A percentile compares a stretch with the other conserved stretches of the same genome.
These are phyloP conservation scores for Xylaria hypoxylon DNA, from an alignment of 2,329 filamentous ascomycete genomes.

Conservation along the genomic window DNA sequence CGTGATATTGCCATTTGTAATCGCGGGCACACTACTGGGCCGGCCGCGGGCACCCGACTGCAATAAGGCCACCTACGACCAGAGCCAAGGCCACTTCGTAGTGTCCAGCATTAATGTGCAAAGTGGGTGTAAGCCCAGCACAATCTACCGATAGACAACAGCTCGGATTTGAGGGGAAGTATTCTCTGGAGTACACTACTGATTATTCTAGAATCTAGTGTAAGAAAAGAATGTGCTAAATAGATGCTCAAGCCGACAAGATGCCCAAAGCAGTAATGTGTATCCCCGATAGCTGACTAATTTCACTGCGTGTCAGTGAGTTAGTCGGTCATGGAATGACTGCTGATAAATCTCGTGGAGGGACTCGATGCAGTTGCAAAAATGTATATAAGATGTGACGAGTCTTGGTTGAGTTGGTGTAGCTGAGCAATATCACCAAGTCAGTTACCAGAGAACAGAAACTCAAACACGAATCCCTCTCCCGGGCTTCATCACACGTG, in stretches of 20 bases:
- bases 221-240: conserved; percentile 2
- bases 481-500: neutral
- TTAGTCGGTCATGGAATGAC: too few relatives aligned
- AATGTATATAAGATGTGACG: conserved; percentile 9
- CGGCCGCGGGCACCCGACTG: neutral
- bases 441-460: neutral
- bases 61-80: neutral
- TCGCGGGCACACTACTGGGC: neutral
- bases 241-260: conserved; percentile 9
- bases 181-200: neutral
- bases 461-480: neutral
- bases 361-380: conserved; percentile 1
- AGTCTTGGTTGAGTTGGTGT: neutral
- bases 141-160: neutral
- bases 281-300: conserved; percentile 24
- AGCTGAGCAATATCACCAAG: conserved; percentile 11
- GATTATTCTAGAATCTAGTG: neutral
- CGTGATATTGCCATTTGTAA: conserved; percentile 12
- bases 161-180: neutral
- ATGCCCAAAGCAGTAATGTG: conserved; percentile 32
- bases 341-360: neutral
- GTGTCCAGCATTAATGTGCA: neutral
- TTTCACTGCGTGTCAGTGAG: too few relatives aligned
- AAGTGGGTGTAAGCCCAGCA: conserved; percentile 12
- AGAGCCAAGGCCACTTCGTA: neutral